A percentile compares a stretch with the other conserved stretches of the same genome.
These are phyloP conservation scores for Flueggea neowawraea DNA, from an alignment of 441 rosid species.

Conservation along the genomic window DNA sequence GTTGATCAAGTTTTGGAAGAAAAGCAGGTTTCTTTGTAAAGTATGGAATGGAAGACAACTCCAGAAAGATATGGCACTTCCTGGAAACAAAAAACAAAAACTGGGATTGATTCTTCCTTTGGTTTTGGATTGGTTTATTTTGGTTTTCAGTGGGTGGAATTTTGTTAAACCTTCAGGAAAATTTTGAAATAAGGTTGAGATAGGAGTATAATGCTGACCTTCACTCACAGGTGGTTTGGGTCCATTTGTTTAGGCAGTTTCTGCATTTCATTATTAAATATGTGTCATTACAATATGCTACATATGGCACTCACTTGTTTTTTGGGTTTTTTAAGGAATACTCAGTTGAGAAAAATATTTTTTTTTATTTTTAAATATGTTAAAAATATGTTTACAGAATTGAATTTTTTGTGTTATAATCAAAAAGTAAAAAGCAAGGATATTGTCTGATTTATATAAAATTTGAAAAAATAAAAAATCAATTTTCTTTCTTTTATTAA, in stretches of 20 bases:
- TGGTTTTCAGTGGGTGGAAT: constrained; percentile 14
- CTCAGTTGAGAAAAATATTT: too few species aligned
- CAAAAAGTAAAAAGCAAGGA: too few species aligned
- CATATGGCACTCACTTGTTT: too few species aligned
- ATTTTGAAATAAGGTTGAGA: constrained; percentile 28
- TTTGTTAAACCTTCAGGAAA: constrained; percentile 5
- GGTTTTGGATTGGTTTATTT: constrained; percentile 4
- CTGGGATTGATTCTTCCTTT: constrained; percentile 19
- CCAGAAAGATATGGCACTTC: not conserved
- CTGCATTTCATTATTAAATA: constrained; percentile 10
- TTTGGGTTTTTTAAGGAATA: too few species aligned
- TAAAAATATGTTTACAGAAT: too few species aligned
- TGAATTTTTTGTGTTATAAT: too few species aligned
- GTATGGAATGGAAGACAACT: not conserved
- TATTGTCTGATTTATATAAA: too few species aligned
- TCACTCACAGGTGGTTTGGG: constrained; percentile 10
- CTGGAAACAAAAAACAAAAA: constrained; percentile 7
- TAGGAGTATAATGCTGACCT: constrained; percentile 24
- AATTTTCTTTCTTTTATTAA: too few species aligned
- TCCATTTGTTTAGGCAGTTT: constrained; percentile 14
- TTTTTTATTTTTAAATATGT: too few species aligned
- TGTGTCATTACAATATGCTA: too few species aligned
- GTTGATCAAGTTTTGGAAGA: constrained; percentile 21
- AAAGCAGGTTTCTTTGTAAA: constrained; percentile 7
- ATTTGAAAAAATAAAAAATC: not conserved